Evolutionary conservation across 2,329 filamentous ascomycete genomes (phyloP).

Genomic region (Arthrobotrys conoides): DNA sequence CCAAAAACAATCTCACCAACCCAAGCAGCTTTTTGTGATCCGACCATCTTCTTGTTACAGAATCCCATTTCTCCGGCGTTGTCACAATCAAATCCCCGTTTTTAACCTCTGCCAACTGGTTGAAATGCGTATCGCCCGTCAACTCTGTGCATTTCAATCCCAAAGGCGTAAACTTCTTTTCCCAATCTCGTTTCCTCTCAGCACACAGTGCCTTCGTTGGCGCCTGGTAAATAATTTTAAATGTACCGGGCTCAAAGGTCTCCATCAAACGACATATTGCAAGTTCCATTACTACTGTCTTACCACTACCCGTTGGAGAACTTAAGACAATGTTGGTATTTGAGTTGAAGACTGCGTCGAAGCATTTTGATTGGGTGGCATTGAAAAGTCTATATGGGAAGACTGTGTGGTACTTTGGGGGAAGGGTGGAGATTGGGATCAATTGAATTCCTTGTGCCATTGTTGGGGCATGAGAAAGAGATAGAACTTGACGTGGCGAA

Average conservation of each 20-base stretch:
- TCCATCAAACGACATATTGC: slow-evolving; percentile 81
- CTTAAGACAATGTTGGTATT: slow-evolving; percentile 84
- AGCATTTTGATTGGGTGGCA: slow-evolving; percentile 85
- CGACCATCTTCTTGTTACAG: slow-evolving; percentile 87
- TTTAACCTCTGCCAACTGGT: slow-evolving; percentile 78
- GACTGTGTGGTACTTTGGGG: slow-evolving; percentile 77
- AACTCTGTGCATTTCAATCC: slow-evolving; percentile 80
- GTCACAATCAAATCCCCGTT: slow-evolving; percentile 86
- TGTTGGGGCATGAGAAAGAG: slow-evolving; percentile 65
- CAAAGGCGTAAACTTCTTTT: slow-evolving; percentile 78
- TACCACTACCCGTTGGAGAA: slow-evolving; percentile 87
- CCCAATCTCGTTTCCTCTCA: slow-evolving; percentile 80
- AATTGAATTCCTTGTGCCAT: slow-evolving; percentile 68
- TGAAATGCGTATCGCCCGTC: slow-evolving; percentile 82
- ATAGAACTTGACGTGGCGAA: slow-evolving; percentile 31
- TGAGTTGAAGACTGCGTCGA: slow-evolving; percentile 75
- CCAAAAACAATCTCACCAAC: slow-evolving; percentile 81
- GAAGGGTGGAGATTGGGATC: slow-evolving; percentile 69
- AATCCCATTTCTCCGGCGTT: slow-evolving; percentile 93
- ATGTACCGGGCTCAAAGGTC: slow-evolving; percentile 72
- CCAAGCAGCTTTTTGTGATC: slow-evolving; percentile 82
- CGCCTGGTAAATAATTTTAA: slow-evolving; percentile 87
- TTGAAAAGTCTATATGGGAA: slow-evolving; percentile 85
- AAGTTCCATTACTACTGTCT: slow-evolving; percentile 84
- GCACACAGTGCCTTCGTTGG: slow-evolving; percentile 87